Conservation (phyloP, 106 monocot genomes). For the Apostasia shenzhenica region DNA sequence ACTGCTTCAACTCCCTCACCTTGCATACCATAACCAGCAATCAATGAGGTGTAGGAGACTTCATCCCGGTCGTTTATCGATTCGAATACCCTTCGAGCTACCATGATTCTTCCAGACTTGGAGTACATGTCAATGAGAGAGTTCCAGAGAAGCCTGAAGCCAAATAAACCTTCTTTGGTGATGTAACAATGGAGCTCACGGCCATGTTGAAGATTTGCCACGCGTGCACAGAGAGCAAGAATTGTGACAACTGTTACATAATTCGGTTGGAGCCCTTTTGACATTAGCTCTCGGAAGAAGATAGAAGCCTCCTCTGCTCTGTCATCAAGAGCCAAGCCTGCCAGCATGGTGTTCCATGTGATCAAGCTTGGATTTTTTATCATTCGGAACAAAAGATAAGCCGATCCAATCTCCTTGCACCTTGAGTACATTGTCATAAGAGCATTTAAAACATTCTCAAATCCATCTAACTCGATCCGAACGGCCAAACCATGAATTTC, state of each 20-base stretch:
- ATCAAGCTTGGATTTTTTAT: conserved; percentile 24
- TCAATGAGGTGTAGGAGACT: conserved; percentile 74
- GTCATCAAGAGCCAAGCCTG: conserved; percentile 47
- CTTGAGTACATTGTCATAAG: conserved; percentile 81
- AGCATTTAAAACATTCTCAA: conserved; percentile 56
- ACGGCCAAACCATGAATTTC: conserved; percentile 55
- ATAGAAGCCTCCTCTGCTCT: conserved; percentile 38
- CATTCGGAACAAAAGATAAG: conserved; percentile 39
- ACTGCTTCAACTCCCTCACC: conserved; percentile 51
- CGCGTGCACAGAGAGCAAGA: conserved; percentile 49
- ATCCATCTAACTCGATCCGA: conserved; percentile 18
- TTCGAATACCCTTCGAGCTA: conserved; percentile 55
- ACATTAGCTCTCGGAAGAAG: conserved; percentile 44
- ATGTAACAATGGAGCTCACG: conserved; percentile 55
- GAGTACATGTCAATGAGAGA: conserved; percentile 79
- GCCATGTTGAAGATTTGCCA: conserved; percentile 49
- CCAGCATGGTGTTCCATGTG: conserved; percentile 76
- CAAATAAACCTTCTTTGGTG: conserved; percentile 23
- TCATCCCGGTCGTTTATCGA: conserved; percentile 41
- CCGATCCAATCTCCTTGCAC: conserved; percentile 22
- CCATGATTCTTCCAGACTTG: conserved; percentile 46
- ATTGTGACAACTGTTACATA: conserved; percentile 52
- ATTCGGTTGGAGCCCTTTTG: conserved; percentile 38
- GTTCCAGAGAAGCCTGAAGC: conserved; percentile 41
- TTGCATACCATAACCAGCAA: conserved; percentile 73